phyloP scores from a whole-genome alignment of 2,329 filamentous ascomycete species.

The Emmonsiellopsis sp. region DNA sequence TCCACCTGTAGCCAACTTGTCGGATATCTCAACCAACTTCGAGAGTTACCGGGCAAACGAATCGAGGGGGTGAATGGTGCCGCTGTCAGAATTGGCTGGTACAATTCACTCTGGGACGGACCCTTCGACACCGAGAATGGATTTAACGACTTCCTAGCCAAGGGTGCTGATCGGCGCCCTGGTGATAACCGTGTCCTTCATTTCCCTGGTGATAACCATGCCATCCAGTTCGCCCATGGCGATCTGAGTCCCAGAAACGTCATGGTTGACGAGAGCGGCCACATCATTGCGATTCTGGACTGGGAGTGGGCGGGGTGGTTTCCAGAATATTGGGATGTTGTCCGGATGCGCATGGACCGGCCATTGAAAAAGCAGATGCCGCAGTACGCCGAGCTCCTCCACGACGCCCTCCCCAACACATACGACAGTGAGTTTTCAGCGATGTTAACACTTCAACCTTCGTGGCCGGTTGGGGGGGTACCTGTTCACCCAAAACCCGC shows the following conservation, averaged over 20 bases:
- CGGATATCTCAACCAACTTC: constrained; percentile 2
- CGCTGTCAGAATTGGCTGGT: background rate
- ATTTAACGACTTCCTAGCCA: constrained; percentile 4
- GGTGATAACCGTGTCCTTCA: background rate
- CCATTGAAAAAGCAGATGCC: constrained; percentile 1
- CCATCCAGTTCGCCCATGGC: constrained; percentile 9
- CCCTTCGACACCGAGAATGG: constrained; percentile 7
- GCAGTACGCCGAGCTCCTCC: background rate
- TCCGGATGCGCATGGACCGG: constrained; percentile 3
- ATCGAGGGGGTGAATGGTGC: background rate
- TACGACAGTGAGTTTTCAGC: background rate
- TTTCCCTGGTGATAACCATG: constrained; percentile 1
- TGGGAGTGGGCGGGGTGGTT: constrained; percentile 17
- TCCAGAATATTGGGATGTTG: constrained; percentile 8
- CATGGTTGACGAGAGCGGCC: constrained; percentile 10
- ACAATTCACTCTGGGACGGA: background rate
- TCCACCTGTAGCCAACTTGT: background rate
- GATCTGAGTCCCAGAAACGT: constrained; percentile 11
- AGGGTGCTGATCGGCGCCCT: background rate
- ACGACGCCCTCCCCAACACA: background rate
- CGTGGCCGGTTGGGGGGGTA: background rate
- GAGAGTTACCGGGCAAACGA: constrained; percentile 4
- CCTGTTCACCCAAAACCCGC: background rate
- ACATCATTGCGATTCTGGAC: constrained; percentile 15
- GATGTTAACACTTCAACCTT: background rate